phyloP scores from a whole-genome alignment of 2,329 filamentous ascomycete species.

The Verticillium albo-atrum region DNA sequence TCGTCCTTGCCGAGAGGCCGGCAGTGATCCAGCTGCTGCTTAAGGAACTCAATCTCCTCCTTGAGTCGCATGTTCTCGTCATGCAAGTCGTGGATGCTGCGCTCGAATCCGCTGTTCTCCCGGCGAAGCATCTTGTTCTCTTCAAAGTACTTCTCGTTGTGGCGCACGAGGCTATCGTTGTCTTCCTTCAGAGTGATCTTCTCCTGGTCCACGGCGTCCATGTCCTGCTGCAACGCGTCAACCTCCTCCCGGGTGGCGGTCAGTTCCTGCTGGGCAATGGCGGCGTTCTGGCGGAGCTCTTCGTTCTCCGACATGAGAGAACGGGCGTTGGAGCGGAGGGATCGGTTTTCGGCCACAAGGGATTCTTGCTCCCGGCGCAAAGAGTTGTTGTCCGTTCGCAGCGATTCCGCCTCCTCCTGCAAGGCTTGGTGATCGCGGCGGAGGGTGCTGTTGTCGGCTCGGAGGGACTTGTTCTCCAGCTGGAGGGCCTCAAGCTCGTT shows the following conservation, averaged over 20 bases:
- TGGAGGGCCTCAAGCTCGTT: conserved; percentile 23
- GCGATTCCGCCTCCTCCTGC: conserved; percentile 33
- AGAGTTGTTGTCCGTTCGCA: conserved; percentile 36
- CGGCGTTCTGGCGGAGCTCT: conserved; percentile 36
- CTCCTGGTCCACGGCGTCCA: conserved; percentile 35
- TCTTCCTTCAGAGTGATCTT: conserved; percentile 43
- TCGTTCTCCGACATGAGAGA: conserved; percentile 37
- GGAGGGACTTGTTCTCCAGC: conserved; percentile 35
- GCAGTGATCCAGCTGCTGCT: conserved; percentile 38
- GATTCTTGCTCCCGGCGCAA: conserved; percentile 38
- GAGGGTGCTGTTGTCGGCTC: conserved; percentile 33
- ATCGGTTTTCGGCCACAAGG: conserved; percentile 38
- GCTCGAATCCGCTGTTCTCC: conserved; percentile 44
- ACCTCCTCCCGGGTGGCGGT: conserved; percentile 34
- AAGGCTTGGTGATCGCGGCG: conserved; percentile 29
- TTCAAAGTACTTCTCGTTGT: conserved; percentile 51
- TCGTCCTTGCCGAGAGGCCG: conserved; percentile 32
- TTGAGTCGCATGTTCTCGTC: conserved; percentile 42
- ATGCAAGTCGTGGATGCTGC: conserved; percentile 39
- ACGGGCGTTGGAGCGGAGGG: conserved; percentile 36
- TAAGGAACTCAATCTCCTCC: conserved; percentile 41
- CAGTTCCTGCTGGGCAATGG: conserved; percentile 35
- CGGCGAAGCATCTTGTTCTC: conserved; percentile 45
- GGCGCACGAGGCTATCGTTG: conserved; percentile 46
- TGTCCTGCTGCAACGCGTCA: conserved; percentile 32